Base-by-base conservation (phyloP, 768 basidiomycete species). In the Lentinula raphanica region DNA sequence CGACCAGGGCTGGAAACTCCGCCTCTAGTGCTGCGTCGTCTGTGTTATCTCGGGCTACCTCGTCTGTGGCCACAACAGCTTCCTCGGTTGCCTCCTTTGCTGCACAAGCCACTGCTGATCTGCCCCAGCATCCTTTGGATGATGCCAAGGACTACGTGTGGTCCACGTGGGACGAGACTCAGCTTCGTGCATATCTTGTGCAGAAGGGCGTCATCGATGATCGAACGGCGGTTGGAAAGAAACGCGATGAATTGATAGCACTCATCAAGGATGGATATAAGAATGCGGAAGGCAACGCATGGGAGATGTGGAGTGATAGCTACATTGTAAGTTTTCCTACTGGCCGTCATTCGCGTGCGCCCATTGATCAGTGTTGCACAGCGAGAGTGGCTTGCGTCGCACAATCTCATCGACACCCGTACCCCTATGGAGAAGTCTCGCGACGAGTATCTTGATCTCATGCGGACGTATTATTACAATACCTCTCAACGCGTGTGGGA, bases 121-220 rank as follows among this genome's bases (percentile, higher is more conserved):
- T 53, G 5, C 70, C 69, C 7, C 73, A 76, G 23, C 40, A 49
- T 12, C 73, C 72, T 27, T 68, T 92, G 21, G 88, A 94, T 60
- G 83, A 89, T 59, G 70, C 85, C 29, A 91, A 86, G 68, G 94
- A 98, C 69, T 95, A 94, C 64, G 73, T 94, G 17, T 96, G 90
- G 70, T 92, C 90, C 0, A 83, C 88, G 0, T 97, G 96, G 96
- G 86, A 89, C 57, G 92, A 95, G 63, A 87, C 78, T 64, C 78
- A 79, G 62, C 71, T 98, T 48, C 77, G 87, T 50, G 71, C 66
- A 0, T 97, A 87, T 73, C 82, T 95, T 45, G 84, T 88, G 66
- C 77, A 87, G 38, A 85, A 90, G 65, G 88, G 88, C 25, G 74
- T 92, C 38, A 65, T 92, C 60, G 51, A 53, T 39, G 51, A 53